Evolutionary conservation across 2,329 filamentous ascomycete species (phyloP).

Genomic region (Pseudogymnoascus sp.): DNA sequence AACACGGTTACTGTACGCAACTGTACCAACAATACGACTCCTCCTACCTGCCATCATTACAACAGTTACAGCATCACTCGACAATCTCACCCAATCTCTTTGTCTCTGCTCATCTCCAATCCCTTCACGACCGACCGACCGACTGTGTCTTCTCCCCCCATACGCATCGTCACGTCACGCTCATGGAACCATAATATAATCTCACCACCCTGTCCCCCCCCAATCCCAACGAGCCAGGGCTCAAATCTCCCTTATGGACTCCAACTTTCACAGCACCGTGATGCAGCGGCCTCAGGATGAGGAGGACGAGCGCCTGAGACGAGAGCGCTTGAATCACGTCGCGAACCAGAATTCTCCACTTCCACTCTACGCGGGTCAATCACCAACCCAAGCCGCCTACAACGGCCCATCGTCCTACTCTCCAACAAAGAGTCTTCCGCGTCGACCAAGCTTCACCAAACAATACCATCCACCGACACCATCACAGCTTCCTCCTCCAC

Average conservation of each 20-base stretch:
- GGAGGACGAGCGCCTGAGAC: constrained; percentile 22
- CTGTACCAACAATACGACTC: not conserved
- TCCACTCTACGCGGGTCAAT: constrained; percentile 19
- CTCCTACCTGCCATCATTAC: not conserved
- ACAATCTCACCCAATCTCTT: not conserved
- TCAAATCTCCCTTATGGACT: constrained; percentile 20
- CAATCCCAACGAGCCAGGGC: constrained; percentile 7
- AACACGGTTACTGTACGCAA: not conserved
- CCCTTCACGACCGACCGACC: not conserved
- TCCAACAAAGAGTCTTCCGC: constrained; percentile 25
- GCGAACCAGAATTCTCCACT: constrained; percentile 25
- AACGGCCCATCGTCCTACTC: constrained; percentile 21
- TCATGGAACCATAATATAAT: constrained; percentile 9
- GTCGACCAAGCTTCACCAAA: constrained; percentile 27
- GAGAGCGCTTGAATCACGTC: constrained; percentile 25
- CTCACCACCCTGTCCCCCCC: constrained; percentile 6
- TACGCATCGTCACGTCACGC: constrained; percentile 3
- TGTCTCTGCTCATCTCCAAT: not conserved
- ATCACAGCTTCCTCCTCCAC: constrained; percentile 21
- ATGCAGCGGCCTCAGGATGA: constrained; percentile 23
- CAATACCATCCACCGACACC: constrained; percentile 25
- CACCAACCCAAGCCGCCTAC: constrained; percentile 24
- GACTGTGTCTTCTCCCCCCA: not conserved
- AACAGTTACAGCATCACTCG: not conserved
- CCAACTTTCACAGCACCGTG: constrained; percentile 27